Percentiles rank a stretch among this genome's conserved stretches.
Evolutionary conservation across 441 rosid genomes (phyloP).

Genomic region (Bruguiera hainesii): DNA sequence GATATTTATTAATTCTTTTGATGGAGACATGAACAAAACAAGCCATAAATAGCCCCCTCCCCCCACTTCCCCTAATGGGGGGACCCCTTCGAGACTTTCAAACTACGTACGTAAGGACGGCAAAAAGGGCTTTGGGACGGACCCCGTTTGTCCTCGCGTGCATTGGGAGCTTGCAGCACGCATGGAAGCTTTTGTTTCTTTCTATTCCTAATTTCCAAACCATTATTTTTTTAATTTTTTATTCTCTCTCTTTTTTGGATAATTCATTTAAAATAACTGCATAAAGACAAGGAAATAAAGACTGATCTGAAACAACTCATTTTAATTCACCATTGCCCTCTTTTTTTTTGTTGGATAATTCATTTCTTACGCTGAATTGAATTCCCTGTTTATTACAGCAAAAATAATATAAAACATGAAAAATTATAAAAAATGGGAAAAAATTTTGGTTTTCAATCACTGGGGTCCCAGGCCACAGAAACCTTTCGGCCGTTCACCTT

Average conservation of each 20-base stretch:
- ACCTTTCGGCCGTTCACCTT: slow-evolving; percentile 38
- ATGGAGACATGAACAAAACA: background rate
- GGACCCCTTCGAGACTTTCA: background rate
- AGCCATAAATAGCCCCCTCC: background rate
- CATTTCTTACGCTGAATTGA: too few relatives aligned
- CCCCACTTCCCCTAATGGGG: background rate
- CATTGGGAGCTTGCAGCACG: slow-evolving; percentile 38
- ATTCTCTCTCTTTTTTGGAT: background rate
- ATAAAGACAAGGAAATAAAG: background rate
- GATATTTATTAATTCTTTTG: too few relatives aligned
- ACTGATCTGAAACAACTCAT: background rate
- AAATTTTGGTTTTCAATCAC: slow-evolving; percentile 3
- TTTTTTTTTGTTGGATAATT: too few relatives aligned
- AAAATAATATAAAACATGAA: background rate
- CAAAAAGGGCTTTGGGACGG: background rate
- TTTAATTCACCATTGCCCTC: too few relatives aligned
- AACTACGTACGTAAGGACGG: background rate
- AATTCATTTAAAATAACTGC: background rate
- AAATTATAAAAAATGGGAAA: slow-evolving; percentile 1
- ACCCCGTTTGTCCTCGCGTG: slow-evolving; percentile 39
- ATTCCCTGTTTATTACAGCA: background rate
- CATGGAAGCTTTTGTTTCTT: slow-evolving; percentile 20
- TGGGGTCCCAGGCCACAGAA: slow-evolving; percentile 36
- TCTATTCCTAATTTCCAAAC: background rate
- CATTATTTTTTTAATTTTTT: too few relatives aligned